Base-by-base conservation (phyloP, 2,329 filamentous ascomycete genomes). In the Aspergillus sp. region DNA sequence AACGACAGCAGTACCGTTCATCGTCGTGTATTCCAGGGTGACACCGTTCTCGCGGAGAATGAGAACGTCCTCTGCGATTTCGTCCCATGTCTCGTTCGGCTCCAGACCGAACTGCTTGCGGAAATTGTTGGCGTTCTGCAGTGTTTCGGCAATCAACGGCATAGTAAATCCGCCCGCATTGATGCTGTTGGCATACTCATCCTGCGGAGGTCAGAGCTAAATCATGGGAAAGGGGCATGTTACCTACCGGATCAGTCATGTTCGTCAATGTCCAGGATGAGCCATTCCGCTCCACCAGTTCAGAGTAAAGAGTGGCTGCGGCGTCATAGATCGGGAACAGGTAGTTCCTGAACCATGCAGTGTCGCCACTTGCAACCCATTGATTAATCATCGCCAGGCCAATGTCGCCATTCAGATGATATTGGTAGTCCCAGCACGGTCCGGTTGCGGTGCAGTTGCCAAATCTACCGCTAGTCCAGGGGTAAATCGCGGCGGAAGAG, bases 151-250 rank as follows among this genome's bases (percentile, higher is more conserved):
- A 54, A 88, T 86, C 32, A 88, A 73, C 0, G 86, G 81, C 80
- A 88, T 87, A 0, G 89, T 91, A 67, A 84, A 91, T 1, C 85
- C 88, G n/a, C 86, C 85, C 36, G 89, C 88, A 65, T 89, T 83
- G 55, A 88, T 78, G 57, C 83, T 78, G 66, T 90, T 89, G 8
- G 88, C 88, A 66, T 88, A 90, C 70, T 90, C 88, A 64, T 88
- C 86, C 79, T 82, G 57, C 7, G 11, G 3, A 36, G 11, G 57
- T 62, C 21, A 60, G 52, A 59, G 52, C 23, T 21, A 53, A 8
- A 11, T 52, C 53, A 15, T 17, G 8, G 8, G 41, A 7, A 0
- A 44, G 1, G 17, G 10, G 2, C 13, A 2, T 4, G 6, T 8
- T 8, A 74, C 78, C 68, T 75, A 86, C 84, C 2, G 89, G 89